phyloP scores from a whole-genome alignment of 129 eudicot species.

The Lactuca saligna region DNA sequence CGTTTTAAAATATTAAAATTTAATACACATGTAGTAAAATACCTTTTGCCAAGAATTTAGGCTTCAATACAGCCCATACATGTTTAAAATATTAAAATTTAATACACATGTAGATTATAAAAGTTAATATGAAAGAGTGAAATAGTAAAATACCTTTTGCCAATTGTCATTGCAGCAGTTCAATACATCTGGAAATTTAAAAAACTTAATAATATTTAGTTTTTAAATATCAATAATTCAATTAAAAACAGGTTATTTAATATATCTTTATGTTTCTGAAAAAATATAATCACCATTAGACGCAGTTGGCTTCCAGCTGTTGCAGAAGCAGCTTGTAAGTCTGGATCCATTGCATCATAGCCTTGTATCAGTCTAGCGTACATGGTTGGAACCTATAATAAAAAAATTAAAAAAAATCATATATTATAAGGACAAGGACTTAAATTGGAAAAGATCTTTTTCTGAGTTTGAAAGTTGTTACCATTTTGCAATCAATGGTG shows the following conservation, averaged over 20 bases:
- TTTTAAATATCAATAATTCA: background rate
- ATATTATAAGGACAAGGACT: background rate
- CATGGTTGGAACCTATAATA: slow-evolving; percentile 88
- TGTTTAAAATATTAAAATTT: no score
- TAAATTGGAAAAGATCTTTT: slow-evolving; percentile 90
- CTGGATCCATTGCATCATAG: slow-evolving; percentile 94
- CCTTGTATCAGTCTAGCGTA: slow-evolving; percentile 96
- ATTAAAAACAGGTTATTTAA: background rate
- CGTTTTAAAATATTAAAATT: no score
- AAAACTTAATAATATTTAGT: background rate
- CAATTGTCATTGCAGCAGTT: no score
- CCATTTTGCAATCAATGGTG: slow-evolving; percentile 97
- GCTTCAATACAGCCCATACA: no score
- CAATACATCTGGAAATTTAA: slow-evolving; percentile 59
- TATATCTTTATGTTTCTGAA: background rate
- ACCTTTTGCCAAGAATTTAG: no score
- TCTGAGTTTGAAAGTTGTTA: slow-evolving; percentile 85
- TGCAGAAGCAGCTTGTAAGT: slow-evolving; percentile 63
- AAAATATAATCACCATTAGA: slow-evolving; percentile 46
- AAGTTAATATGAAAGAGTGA: no score
- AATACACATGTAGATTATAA: no score
- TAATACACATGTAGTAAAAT: no score
- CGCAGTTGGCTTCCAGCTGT: slow-evolving; percentile 89
- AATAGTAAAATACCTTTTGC: no score
- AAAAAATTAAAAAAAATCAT: slow-evolving; percentile 3